Evolutionary conservation across 306 rosid genomes (phyloP).

Genomic region (Herpetospermum pedunculosum): DNA sequence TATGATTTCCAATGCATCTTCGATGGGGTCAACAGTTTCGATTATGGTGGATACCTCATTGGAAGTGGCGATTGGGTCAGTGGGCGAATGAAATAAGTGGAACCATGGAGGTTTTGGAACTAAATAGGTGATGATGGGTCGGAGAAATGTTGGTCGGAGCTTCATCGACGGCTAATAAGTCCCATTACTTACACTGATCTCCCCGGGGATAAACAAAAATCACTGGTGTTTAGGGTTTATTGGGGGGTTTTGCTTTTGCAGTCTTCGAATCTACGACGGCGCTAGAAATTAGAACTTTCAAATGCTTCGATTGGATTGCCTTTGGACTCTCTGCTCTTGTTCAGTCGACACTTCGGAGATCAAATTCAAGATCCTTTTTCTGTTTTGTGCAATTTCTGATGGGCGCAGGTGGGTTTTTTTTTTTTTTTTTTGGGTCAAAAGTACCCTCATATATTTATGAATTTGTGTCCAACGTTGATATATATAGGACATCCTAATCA

Average conservation of each 20-base stretch:
- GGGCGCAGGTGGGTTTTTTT: too few species aligned
- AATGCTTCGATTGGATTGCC: not conserved
- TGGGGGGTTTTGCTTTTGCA: not conserved
- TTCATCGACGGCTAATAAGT: not conserved
- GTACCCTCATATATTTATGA: too few species aligned
- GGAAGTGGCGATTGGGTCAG: conserved; percentile 3
- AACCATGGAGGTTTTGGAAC: conserved; percentile 15
- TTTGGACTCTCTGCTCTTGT: not conserved
- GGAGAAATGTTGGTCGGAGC: not conserved
- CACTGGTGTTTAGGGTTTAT: not conserved
- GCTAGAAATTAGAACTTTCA: not conserved
- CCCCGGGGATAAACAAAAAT: not conserved
- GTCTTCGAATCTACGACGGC: not conserved
- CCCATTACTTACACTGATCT: not conserved
- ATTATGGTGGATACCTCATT: conserved; percentile 22
- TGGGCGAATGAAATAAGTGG: conserved; percentile 6
- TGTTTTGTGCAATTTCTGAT: too few species aligned
- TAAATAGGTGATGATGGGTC: not conserved
- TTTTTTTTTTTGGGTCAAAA: too few species aligned
- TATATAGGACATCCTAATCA: too few species aligned
- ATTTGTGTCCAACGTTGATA: too few species aligned
- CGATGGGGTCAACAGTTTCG: conserved; percentile 7
- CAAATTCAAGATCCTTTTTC: too few species aligned
- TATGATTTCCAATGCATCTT: conserved; percentile 6
- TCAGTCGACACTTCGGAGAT: not conserved